These are phyloP conservation scores for Calonectria crousiana DNA, from an alignment of 2,329 filamentous ascomycete genomes.

Conservation along the genomic window DNA sequence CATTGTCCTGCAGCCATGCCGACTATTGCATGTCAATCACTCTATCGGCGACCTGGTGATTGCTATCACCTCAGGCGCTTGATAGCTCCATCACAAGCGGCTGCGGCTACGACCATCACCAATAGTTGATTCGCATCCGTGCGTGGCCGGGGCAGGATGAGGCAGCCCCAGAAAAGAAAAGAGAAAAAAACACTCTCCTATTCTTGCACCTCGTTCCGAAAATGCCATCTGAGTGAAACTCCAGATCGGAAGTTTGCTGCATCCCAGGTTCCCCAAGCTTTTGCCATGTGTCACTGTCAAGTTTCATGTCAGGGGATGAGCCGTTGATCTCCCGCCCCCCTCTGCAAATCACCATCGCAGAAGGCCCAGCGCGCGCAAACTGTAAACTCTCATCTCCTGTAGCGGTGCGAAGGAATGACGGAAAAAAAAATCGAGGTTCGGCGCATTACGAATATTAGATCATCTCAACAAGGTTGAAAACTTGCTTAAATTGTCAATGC, in stretches of 20 bases:
- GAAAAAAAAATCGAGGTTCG: neutral
- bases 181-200: neutral
- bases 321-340: conserved; percentile 3
- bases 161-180: neutral
- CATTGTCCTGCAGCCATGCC: neutral
- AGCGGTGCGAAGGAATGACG: neutral
- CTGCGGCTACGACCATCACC: neutral
- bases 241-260: neutral
- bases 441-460: neutral
- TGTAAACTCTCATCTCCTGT: neutral
- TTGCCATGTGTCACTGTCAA: neutral
- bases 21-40: neutral
- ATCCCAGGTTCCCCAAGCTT: neutral
- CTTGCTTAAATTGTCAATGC: neutral
- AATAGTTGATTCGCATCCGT: neutral
- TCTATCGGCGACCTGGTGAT: neutral
- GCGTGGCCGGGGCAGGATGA: neutral
- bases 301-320: neutral
- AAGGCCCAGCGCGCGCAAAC: neutral
- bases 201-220: neutral
- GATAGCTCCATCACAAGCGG: neutral
- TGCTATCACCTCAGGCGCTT: neutral
- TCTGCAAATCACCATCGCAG: neutral
- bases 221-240: neutral
- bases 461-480: neutral